These are phyloP conservation scores for Camellia oleifera DNA, from an alignment of 179 eudicot species.

Conservation along the genomic window DNA sequence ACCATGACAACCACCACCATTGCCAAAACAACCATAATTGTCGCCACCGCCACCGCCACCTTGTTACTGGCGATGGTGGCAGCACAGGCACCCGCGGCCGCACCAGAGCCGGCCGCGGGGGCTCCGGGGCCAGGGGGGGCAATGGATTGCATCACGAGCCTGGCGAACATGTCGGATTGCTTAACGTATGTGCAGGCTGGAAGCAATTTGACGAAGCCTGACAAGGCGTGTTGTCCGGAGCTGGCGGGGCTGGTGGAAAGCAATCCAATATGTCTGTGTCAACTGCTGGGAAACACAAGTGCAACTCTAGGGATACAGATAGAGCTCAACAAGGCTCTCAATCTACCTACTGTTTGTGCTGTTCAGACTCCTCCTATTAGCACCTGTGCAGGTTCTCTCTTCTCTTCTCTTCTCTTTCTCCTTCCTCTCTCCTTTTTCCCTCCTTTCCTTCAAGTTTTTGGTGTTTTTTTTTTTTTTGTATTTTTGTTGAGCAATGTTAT, in stretches of 20 bases:
- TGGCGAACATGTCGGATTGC: slow-evolving; percentile 47
- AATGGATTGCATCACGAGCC: slow-evolving; percentile 28
- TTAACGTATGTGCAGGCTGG: slow-evolving; percentile 45
- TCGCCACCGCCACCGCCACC: no score
- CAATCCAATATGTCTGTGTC: slow-evolving; percentile 47
- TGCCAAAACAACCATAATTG: no score
- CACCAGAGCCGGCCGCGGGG: neutral
- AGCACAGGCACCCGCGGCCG: no score
- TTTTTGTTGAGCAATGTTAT: no score
- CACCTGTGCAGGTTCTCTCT: slow-evolving; percentile 26
- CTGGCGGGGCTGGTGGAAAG: slow-evolving; percentile 43
- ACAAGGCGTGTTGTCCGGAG: slow-evolving; percentile 52
- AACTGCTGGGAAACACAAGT: slow-evolving; percentile 26
- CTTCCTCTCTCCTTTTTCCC: no score
- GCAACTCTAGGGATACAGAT: slow-evolving; percentile 25
- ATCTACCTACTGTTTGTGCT: slow-evolving; percentile 41
- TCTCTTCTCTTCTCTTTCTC: neutral
- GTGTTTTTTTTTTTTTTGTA: no score
- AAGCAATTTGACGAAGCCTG: slow-evolving; percentile 43
- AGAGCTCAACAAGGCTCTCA: slow-evolving; percentile 37
- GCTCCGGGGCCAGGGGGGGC: slow-evolving; percentile 13
- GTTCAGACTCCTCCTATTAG: slow-evolving; percentile 33
- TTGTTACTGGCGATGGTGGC: no score
- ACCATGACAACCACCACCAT: no score
- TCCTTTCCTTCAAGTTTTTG: neutral